These are phyloP conservation scores for Penicillium chermesinum DNA, from an alignment of 495 filamentous ascomycete species.

Conservation along the genomic window DNA sequence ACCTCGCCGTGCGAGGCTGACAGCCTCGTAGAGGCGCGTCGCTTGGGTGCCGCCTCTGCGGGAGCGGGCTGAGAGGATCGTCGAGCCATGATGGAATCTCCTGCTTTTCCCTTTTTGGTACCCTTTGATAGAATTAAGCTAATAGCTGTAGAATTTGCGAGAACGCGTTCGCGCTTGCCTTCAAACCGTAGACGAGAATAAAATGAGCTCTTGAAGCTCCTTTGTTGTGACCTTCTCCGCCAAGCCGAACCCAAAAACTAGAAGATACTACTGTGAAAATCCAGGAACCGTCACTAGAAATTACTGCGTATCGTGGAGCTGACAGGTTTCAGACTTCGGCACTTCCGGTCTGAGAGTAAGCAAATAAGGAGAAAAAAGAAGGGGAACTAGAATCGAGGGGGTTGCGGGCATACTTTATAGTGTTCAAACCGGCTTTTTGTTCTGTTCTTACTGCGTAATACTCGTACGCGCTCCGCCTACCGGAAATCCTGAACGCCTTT, in stretches of 20 bases:
- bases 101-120: no score
- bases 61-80: constrained; percentile 38
- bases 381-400: constrained; percentile 7
- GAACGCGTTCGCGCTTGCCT: no score
- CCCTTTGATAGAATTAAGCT: background rate
- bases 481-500: background rate
- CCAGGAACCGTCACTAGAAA: no score
- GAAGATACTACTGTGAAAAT: no score
- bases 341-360: no score
- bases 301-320: no score
- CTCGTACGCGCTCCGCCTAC: constrained; percentile 13
- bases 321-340: no score
- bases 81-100: constrained; percentile 37
- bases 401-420: background rate
- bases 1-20: constrained; percentile 29
- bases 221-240: no score
- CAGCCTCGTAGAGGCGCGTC: constrained; percentile 34
- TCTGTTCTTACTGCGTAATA: constrained; percentile 11
- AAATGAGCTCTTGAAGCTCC: no score
- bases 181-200: no score
- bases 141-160: no score
- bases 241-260: no score
- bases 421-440: constrained; percentile 17
- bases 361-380: background rate
- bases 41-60: constrained; percentile 35